Evolutionary conservation across 495 filamentous ascomycete species (phyloP).

Genomic region (Tuber borchii): DNA sequence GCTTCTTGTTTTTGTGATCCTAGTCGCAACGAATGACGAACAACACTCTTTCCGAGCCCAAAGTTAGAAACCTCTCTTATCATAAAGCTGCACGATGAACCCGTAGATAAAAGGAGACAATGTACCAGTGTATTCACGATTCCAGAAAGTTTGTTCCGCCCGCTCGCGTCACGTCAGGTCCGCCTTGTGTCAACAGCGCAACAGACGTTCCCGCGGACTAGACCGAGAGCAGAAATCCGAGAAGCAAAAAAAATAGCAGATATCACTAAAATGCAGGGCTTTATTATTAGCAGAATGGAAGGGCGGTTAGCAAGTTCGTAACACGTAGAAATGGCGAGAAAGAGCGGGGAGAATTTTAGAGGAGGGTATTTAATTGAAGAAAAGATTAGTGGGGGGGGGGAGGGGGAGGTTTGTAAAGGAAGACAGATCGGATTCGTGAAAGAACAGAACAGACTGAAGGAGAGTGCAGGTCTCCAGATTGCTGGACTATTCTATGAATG

Average conservation of each 20-base stretch:
- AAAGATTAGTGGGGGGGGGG: constrained; percentile 10
- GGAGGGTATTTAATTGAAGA: constrained; percentile 25
- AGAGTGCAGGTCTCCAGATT: constrained; percentile 39
- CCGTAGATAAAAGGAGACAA: not conserved
- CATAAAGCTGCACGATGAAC: not conserved
- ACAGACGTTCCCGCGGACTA: constrained; percentile 23
- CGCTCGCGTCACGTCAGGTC: constrained; percentile 40
- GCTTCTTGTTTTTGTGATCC: not conserved
- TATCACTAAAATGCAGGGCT: constrained; percentile 20
- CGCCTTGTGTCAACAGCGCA: constrained; percentile 29
- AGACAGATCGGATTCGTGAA: constrained; percentile 16
- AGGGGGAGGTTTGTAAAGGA: constrained; percentile 16
- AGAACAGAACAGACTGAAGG: constrained; percentile 33
- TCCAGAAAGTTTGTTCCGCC: constrained; percentile 29
- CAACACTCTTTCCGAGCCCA: constrained; percentile 1
- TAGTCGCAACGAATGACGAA: constrained; percentile 1
- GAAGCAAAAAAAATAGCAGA: constrained; percentile 30
- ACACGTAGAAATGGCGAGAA: constrained; percentile 4
- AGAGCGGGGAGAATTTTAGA: constrained; percentile 6
- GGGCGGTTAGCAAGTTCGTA: constrained; percentile 26
- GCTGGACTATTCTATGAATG: constrained; percentile 37
- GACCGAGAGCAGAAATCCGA: constrained; percentile 25
- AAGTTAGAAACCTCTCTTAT: not conserved
- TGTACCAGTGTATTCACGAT: not conserved
- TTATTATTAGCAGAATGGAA: constrained; percentile 32